A percentile compares a stretch with the other conserved stretches of the same genome.
Conservation (phyloP, 2,329 filamentous ascomycete species). For the Hymenoscyphus repandus region DNA sequence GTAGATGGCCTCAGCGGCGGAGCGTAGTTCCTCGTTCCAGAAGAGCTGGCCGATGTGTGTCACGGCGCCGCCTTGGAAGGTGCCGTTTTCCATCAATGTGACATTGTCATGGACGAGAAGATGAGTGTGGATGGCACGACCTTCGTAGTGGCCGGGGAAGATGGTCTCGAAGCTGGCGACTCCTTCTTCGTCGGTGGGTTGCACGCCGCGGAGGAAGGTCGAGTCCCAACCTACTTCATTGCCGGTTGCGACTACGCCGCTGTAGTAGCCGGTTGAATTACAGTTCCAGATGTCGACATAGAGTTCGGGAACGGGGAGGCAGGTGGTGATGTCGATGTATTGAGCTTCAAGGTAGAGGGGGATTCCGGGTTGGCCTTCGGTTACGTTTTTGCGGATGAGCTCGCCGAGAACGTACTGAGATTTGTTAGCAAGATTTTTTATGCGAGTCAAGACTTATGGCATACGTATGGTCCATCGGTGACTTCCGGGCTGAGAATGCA, state of each 20-base stretch:
- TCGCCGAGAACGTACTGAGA: slow-evolving; percentile 35
- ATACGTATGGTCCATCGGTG: slow-evolving; percentile 33
- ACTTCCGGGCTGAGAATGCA: slow-evolving; percentile 32
- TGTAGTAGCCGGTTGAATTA: slow-evolving; percentile 38
- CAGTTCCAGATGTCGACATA: slow-evolving; percentile 47
- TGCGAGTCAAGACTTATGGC: no score
- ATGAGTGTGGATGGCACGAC: slow-evolving; percentile 43
- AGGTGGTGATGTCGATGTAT: slow-evolving; percentile 33
- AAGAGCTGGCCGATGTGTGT: slow-evolving; percentile 60
- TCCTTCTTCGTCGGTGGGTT: slow-evolving; percentile 36
- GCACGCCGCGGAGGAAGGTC: slow-evolving; percentile 40
- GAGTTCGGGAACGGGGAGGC: slow-evolving; percentile 25
- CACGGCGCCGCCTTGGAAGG: slow-evolving; percentile 44
- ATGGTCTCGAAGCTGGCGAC: slow-evolving; percentile 36
- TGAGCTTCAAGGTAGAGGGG: slow-evolving; percentile 45
- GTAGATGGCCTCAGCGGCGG: slow-evolving; percentile 40
- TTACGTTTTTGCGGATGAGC: slow-evolving; percentile 34
- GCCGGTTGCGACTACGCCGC: slow-evolving; percentile 37
- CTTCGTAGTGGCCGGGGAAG: slow-evolving; percentile 39
- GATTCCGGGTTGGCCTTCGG: slow-evolving; percentile 40
- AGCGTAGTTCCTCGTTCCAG: slow-evolving; percentile 55
- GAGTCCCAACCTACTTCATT: slow-evolving; percentile 35
- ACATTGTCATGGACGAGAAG: slow-evolving; percentile 39
- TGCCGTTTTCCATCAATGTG: slow-evolving; percentile 36
- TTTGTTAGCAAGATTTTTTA: no score